Percentiles rank a stretch among this genome's conserved stretches.
These are phyloP conservation scores for Clitopilus hobsonii DNA, from an alignment of 768 basidiomycete species.

Conservation along the genomic window DNA sequence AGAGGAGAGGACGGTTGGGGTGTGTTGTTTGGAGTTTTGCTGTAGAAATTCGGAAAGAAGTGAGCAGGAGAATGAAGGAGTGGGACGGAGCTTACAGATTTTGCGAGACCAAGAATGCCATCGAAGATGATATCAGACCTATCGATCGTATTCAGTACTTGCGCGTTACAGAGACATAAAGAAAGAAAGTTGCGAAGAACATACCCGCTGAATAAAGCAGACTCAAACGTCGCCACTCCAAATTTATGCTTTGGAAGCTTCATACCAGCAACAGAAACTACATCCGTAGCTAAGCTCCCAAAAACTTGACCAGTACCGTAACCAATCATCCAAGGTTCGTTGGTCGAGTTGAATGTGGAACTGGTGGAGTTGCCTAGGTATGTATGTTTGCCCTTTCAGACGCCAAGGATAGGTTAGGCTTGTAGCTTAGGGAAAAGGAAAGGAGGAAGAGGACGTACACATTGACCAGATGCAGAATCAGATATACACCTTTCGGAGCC, in stretches of 20 bases:
- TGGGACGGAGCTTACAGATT: constrained; percentile 9
- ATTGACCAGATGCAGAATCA: constrained; percentile 19
- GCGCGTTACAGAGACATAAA: neutral
- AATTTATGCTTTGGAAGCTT: constrained; percentile 49
- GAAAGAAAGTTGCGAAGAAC: constrained; percentile 14
- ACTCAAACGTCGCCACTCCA: constrained; percentile 56
- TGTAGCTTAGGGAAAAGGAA: neutral
- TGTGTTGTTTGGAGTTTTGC: constrained; percentile 49
- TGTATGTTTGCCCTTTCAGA: constrained; percentile 33
- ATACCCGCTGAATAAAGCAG: constrained; percentile 43
- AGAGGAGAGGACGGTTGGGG: constrained; percentile 53
- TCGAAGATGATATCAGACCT: constrained; percentile 39
- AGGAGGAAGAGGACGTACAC: constrained; percentile 7
- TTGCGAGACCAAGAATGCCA: constrained; percentile 50
- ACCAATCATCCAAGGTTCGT: constrained; percentile 41
- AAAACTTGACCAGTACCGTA: constrained; percentile 55
- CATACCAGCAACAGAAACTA: constrained; percentile 55
- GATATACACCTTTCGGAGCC: constrained; percentile 36
- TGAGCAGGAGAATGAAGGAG: neutral
- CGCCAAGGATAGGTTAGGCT: neutral
- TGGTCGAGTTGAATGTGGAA: constrained; percentile 48
- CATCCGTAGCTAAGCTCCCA: constrained; percentile 55
- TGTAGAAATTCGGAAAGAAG: constrained; percentile 12
- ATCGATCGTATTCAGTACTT: neutral
- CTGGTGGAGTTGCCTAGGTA: constrained; percentile 57